These are phyloP conservation scores for Colletotrichum shisoi DNA, from an alignment of 2,329 filamentous ascomycete species.

Conservation along the genomic window DNA sequence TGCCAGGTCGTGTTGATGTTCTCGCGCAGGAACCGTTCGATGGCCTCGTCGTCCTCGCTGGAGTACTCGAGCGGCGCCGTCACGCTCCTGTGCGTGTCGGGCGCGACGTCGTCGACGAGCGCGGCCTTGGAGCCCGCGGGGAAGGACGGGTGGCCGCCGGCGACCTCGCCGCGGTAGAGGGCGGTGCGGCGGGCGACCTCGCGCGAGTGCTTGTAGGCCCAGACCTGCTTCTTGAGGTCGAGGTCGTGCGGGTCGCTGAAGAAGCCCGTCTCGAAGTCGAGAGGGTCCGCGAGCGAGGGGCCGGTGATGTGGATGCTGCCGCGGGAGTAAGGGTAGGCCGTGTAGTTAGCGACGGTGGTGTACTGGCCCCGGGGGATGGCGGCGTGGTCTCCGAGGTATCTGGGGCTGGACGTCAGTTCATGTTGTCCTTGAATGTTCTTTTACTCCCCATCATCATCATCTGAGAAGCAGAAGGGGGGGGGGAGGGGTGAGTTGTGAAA, in stretches of 20 bases:
- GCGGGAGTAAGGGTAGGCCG: conserved; percentile 67
- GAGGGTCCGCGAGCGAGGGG: conserved; percentile 47
- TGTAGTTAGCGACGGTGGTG: conserved; percentile 59
- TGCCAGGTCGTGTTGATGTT: conserved; percentile 57
- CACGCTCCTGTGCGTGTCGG: conserved; percentile 50
- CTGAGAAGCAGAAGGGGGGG: too few species aligned
- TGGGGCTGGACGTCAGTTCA: conserved; percentile 7
- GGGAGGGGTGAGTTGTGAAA: too few species aligned
- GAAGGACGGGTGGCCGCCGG: conserved; percentile 56
- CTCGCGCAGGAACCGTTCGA: conserved; percentile 56
- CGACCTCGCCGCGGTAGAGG: conserved; percentile 60
- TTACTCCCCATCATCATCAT: too few species aligned
- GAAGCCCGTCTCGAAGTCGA: conserved; percentile 62
- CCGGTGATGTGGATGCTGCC: conserved; percentile 65
- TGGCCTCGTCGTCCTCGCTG: conserved; percentile 58
- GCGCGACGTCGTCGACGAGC: conserved; percentile 53
- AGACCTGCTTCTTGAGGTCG: conserved; percentile 68
- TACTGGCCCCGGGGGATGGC: conserved; percentile 55
- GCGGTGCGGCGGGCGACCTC: conserved; percentile 67
- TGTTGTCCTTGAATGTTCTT: too few species aligned
- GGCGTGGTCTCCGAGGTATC: conserved; percentile 49
- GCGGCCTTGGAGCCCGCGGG: conserved; percentile 52
- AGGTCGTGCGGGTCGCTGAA: conserved; percentile 57
- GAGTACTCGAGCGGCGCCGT: conserved; percentile 57
- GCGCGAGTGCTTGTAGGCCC: conserved; percentile 72